Evolutionary conservation across 2,329 filamentous ascomycete genomes (phyloP), one percentile per base, ranked within the genome.

Genomic region (Penicillium sp.): DNA sequence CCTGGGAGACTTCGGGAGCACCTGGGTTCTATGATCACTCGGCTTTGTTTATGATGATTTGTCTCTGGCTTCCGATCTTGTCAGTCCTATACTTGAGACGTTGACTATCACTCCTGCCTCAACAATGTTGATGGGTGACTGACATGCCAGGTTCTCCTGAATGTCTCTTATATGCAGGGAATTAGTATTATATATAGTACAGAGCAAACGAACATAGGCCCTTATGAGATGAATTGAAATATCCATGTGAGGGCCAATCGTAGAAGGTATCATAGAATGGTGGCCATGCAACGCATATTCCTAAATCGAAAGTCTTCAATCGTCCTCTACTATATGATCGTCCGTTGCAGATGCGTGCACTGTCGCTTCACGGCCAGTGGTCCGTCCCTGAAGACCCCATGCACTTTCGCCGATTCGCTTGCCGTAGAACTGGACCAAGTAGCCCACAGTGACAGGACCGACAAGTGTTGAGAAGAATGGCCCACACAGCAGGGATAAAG

Each of bases 391-490:
- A 23, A 60, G 38, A 7, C 62, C 62, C 61, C 62, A 65, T 26
- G 58, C 52, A 0, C 61, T 57, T n/a, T 51, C 45, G 11, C 54
- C 59, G 6, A 64, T 53, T 4, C 40, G 37, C 11, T 55, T 39
- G 3, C 55, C 61, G 23, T 55, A 55, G 9, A 50, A 50, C 29
- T 55, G 58, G 29, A 63, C 60, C 24, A 64, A 40, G 8, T 62
- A 27, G 3, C 62, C 62, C 4, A 65, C 63, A 0, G 46, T 44
- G 3, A 62, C 54, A 5, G 64, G 61, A 3, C 60, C 61, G 18
- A 65, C 55, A 7, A 66, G 63, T 66, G 34, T 66, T 66, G 1
- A 66, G 45, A 9, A 66, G 49, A 32, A 66, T 66, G 0, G 63
- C 63, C 63, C 63, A 66, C 0, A 66, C 57, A 0, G 52, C 60